phyloP scores from a whole-genome alignment of 2,329 filamentous ascomycete genomes.

The Fusarium nygamai region DNA sequence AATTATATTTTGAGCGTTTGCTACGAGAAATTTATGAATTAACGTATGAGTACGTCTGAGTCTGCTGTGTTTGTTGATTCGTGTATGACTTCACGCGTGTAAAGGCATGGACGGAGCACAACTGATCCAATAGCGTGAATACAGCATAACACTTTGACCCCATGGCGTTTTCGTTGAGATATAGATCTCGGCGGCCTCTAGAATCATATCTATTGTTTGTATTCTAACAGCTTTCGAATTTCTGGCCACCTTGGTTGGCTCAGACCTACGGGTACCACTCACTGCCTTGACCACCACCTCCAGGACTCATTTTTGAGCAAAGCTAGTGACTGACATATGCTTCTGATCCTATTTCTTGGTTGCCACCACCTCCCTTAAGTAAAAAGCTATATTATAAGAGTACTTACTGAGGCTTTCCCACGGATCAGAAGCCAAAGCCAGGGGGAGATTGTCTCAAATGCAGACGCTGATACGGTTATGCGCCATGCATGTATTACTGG shows the following conservation, averaged over 20 bases:
- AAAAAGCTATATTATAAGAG: too few relatives aligned
- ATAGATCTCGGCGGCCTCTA: background rate
- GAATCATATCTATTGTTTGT: background rate
- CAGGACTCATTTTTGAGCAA: too few relatives aligned
- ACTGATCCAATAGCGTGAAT: background rate
- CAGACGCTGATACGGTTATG: background rate
- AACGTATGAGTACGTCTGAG: background rate
- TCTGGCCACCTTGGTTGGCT: background rate
- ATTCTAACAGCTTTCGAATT: background rate
- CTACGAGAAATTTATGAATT: background rate
- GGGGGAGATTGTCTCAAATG: background rate
- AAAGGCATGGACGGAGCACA: background rate
- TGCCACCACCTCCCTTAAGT: too few relatives aligned
- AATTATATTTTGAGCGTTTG: background rate
- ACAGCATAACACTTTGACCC: background rate
- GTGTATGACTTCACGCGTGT: background rate
- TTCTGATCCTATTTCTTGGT: too few relatives aligned
- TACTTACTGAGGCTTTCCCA: background rate
- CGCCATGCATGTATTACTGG: background rate
- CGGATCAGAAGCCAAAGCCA: background rate
- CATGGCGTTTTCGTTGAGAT: background rate
- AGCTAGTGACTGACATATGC: too few relatives aligned
- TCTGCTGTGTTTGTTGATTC: background rate
- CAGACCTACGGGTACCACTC: too few relatives aligned
- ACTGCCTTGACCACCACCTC: too few relatives aligned